Evolutionary conservation across 2,329 filamentous ascomycete genomes (phyloP).

Genomic region (Onygena corvina): DNA sequence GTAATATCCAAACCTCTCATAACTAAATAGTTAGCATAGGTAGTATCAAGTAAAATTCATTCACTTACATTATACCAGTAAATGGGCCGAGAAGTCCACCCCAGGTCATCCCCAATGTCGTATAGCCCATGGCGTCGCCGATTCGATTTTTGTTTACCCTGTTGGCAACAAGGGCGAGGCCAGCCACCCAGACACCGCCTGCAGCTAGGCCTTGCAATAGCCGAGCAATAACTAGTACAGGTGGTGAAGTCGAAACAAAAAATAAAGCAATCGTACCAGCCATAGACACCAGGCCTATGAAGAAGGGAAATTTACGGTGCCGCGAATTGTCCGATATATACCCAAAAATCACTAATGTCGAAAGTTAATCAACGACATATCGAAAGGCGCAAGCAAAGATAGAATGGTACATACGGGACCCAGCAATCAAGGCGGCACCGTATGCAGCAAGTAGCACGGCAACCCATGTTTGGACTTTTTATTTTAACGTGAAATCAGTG

Average conservation of each 20-base stretch:
- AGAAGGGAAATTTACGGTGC: conserved; percentile 45
- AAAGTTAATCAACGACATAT: not conserved
- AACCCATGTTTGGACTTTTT: conserved; percentile 12
- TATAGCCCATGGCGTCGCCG: conserved; percentile 47
- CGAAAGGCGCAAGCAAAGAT: no score
- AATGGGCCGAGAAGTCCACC: conserved; percentile 47
- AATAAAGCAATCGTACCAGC: conserved; percentile 44
- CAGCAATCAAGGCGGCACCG: conserved; percentile 10
- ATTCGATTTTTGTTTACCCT: conserved; percentile 47
- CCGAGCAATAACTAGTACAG: conserved; percentile 41
- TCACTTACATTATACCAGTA: conserved; percentile 45
- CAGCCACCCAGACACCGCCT: conserved; percentile 50
- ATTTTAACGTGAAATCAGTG: not conserved
- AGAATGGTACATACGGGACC: conserved; percentile 9
- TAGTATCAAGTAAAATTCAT: not conserved
- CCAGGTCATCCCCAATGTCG: conserved; percentile 43
- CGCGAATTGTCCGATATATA: conserved; percentile 42
- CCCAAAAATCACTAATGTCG: conserved; percentile 20
- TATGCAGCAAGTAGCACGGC: conserved; percentile 12
- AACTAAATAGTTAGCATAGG: conserved; percentile 10
- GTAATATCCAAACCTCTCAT: conserved; percentile 22
- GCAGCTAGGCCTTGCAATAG: conserved; percentile 47
- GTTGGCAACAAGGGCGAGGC: conserved; percentile 47
- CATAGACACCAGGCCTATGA: conserved; percentile 44
- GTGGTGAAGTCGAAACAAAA: conserved; percentile 38